A percentile compares a stretch with the other conserved stretches of the same genome.
These are phyloP conservation scores for Litsea cubeba DNA, from an alignment of 164 flowering plant genomes.

Conservation along the genomic window DNA sequence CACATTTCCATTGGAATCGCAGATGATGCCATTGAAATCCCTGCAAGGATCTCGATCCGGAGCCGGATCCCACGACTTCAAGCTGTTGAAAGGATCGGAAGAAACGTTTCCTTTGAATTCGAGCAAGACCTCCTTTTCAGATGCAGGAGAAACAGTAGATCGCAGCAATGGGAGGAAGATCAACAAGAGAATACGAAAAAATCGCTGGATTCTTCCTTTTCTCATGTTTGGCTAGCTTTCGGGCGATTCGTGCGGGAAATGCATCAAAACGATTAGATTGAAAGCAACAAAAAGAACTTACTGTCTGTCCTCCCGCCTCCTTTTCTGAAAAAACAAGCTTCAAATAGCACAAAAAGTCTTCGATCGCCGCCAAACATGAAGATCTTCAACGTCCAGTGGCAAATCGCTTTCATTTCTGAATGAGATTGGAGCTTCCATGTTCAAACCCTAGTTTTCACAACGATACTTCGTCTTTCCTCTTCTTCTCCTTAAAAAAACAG, in stretches of 20 bases:
- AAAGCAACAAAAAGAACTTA: too few species aligned
- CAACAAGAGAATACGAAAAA: slow-evolving; percentile 12
- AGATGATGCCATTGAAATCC: slow-evolving; percentile 57
- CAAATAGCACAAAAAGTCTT: background rate
- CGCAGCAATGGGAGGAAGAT: slow-evolving; percentile 17
- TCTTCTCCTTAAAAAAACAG: background rate
- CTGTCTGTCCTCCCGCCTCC: background rate
- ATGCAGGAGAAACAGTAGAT: slow-evolving; percentile 22
- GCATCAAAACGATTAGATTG: slow-evolving; percentile 4
- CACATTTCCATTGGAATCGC: slow-evolving; percentile 61
- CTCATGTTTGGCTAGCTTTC: slow-evolving; percentile 35
- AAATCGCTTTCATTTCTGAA: background rate
- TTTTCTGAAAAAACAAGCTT: background rate
- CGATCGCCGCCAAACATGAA: background rate
- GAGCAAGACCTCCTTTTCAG: slow-evolving; percentile 75
- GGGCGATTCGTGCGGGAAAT: slow-evolving; percentile 27
- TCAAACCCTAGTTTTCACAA: slow-evolving; percentile 2
- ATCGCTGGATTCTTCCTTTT: slow-evolving; percentile 22
- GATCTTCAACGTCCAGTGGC: background rate
- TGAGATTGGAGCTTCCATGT: background rate
- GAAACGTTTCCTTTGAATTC: slow-evolving; percentile 69
- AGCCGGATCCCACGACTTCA: slow-evolving; percentile 56
- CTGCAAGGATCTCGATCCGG: slow-evolving; percentile 43
- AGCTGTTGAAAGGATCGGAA: slow-evolving; percentile 54
- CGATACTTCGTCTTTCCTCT: background rate